Evolutionary conservation across 306 rosid species (phyloP).

Genomic region (Malus sieversii): DNA sequence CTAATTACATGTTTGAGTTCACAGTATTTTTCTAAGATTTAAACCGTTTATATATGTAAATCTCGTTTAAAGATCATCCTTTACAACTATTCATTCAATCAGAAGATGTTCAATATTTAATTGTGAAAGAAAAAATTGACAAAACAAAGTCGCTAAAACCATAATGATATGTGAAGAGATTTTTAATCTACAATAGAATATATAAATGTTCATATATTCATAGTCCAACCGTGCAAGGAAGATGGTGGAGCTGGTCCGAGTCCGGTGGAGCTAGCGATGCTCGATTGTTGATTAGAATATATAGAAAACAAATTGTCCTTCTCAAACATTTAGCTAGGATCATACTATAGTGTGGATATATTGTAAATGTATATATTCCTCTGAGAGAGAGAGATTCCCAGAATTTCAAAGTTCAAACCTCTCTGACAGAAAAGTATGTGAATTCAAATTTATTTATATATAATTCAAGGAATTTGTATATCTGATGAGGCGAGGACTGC

Average conservation of each 20-base stretch:
- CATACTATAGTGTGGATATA: neutral
- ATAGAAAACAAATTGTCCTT: neutral
- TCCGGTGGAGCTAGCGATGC: neutral
- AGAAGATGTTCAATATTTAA: no score
- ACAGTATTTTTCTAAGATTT: no score
- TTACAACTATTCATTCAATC: neutral
- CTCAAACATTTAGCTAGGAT: neutral
- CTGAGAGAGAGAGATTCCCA: neutral
- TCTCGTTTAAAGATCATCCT: neutral
- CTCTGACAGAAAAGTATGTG: neutral
- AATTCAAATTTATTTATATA: neutral
- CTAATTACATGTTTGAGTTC: neutral
- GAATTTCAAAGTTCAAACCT: neutral
- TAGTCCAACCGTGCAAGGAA: neutral
- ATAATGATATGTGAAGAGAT: neutral
- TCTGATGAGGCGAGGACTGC: neutral
- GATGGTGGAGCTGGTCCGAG: neutral
- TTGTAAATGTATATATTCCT: neutral
- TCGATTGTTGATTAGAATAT: no score
- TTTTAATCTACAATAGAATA: no score
- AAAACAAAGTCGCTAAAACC: no score
- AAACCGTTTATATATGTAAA: neutral
- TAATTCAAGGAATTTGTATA: neutral
- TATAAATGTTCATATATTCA: neutral
- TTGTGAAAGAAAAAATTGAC: no score